These are phyloP conservation scores for Marasmius oreades DNA, from an alignment of 1,284 basidiomycete species.

Conservation along the genomic window DNA sequence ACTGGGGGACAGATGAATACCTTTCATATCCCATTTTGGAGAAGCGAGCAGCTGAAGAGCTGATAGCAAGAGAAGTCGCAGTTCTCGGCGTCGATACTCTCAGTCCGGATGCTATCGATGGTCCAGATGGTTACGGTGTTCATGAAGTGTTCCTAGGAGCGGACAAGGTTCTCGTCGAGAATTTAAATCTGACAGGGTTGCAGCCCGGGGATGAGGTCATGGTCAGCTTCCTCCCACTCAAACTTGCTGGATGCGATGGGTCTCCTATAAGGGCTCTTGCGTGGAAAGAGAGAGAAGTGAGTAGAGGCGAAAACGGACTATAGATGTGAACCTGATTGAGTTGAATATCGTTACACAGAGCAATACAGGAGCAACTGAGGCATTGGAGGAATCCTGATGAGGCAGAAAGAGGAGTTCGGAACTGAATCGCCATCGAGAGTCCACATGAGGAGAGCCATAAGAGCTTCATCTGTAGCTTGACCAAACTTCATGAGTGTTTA, in stretches of 20 bases:
- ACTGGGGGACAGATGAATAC: background rate
- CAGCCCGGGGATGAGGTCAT: background rate
- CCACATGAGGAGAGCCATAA: too few relatives aligned
- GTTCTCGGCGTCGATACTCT: background rate
- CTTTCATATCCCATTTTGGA: background rate
- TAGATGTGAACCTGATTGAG: too few relatives aligned
- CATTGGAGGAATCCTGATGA: too few relatives aligned
- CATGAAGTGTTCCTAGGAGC: slow-evolving; percentile 3
- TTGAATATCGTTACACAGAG: too few relatives aligned
- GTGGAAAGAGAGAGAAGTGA: background rate
- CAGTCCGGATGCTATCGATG: slow-evolving; percentile 2
- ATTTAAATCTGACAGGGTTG: slow-evolving; percentile 1
- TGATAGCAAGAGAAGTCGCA: background rate
- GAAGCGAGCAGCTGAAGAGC: background rate
- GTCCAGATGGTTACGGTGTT: background rate
- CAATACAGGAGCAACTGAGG: too few relatives aligned
- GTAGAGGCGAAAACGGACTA: background rate
- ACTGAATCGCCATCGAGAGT: too few relatives aligned
- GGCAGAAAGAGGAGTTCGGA: too few relatives aligned
- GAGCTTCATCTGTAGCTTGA: too few relatives aligned
- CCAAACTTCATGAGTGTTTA: too few relatives aligned
- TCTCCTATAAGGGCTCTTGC: background rate
- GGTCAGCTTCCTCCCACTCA: background rate
- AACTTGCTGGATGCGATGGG: background rate
- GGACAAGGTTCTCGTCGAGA: background rate